These are phyloP conservation scores for Komagataella phaffii DNA, from an alignment of 805 yeast genomes.

Conservation along the genomic window DNA sequence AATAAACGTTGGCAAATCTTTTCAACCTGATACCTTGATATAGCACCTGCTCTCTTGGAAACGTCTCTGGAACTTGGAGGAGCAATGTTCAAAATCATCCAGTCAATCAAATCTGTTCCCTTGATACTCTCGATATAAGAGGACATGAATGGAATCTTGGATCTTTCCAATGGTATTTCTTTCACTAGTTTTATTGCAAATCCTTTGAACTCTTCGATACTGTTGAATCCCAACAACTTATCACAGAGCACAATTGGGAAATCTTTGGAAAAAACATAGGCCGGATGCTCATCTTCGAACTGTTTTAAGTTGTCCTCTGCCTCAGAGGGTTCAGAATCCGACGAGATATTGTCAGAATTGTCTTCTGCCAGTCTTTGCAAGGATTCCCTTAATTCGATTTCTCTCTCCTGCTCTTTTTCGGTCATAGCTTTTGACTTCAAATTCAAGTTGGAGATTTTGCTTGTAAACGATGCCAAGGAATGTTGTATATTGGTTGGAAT, in stretches of 20 bases:
- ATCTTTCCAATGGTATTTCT: conserved; percentile 3
- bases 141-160: conserved; percentile 3
- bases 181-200: conserved; percentile 3
- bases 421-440: neutral
- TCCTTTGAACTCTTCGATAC: conserved; percentile 4
- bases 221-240: conserved; percentile 4
- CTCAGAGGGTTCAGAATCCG: conserved; percentile 4
- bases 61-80: neutral
- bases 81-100: neutral
- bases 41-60: neutral
- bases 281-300: neutral
- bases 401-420: neutral
- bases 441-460: neutral
- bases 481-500: neutral
- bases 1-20: conserved; percentile 6
- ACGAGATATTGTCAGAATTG: conserved; percentile 1
- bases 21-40: conserved; percentile 8
- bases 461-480: neutral
- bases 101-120: conserved; percentile 3
- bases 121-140: conserved; percentile 5
- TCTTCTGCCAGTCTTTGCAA: neutral
- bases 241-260: conserved; percentile 2
- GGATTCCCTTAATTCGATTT: conserved; percentile 3
- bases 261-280: conserved; percentile 2
- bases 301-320: conserved; percentile 3